Evolutionary conservation across 2,329 filamentous ascomycete genomes (phyloP).

Genomic region (Cadophora gregata): DNA sequence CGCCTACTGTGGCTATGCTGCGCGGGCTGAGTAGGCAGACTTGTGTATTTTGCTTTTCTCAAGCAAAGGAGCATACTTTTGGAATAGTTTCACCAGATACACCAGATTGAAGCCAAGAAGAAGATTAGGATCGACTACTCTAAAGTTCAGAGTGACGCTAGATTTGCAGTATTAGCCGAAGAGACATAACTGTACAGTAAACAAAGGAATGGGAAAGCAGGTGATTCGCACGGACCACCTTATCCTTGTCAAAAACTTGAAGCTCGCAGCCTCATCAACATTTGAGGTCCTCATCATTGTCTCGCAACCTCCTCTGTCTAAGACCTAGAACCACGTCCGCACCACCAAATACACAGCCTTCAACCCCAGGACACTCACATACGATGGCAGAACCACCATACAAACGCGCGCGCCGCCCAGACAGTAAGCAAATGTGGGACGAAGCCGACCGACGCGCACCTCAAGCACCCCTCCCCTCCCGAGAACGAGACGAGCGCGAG

Average conservation of each 20-base stretch:
- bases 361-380: background rate
- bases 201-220: no score
- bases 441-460: slow-evolving; percentile 48
- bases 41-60: no score
- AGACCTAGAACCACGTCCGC: background rate
- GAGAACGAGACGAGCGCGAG: slow-evolving; percentile 33
- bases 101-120: no score
- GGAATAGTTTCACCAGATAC: no score
- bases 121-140: no score
- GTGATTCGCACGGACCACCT: background rate
- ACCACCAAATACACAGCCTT: background rate
- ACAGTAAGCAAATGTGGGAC: slow-evolving; percentile 68
- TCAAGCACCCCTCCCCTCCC: slow-evolving; percentile 38
- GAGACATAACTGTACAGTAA: no score
- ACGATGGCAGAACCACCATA: slow-evolving; percentile 59
- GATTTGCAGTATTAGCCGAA: no score
- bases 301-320: background rate
- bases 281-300: background rate
- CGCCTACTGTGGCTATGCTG: no score
- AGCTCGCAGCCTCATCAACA: slow-evolving; percentile 10
- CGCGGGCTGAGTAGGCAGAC: no score
- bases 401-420: slow-evolving; percentile 56
- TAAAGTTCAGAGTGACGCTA: no score
- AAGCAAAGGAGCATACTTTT: no score
- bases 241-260: background rate